Conservation (phyloP, 768 basidiomycete species). For the Kwoniella dejecticola region DNA sequence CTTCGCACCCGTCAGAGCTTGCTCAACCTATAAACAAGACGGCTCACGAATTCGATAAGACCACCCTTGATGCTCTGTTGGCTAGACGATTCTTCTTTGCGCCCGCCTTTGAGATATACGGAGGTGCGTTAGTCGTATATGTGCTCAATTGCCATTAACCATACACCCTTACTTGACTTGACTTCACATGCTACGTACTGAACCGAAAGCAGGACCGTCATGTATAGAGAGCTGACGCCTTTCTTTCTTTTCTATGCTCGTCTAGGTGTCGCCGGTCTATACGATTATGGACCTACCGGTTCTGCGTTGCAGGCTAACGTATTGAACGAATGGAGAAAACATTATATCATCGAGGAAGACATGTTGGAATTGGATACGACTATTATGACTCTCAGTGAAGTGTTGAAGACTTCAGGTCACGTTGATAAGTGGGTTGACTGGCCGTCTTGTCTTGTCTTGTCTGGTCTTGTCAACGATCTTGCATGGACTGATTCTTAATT, state of each 20-base stretch:
- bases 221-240: too few species aligned
- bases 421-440: constrained; percentile 76
- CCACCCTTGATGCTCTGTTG: constrained; percentile 77
- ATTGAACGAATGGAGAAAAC: constrained; percentile 91
- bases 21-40: constrained; percentile 68
- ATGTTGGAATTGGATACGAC: constrained; percentile 99
- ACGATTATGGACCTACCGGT: constrained; percentile 97
- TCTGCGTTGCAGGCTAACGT: constrained; percentile 96
- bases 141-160: too few species aligned
- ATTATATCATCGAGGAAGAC: constrained; percentile 96
- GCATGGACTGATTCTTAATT: too few species aligned
- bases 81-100: constrained; percentile 95
- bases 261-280: constrained; percentile 90
- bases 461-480: too few species aligned
- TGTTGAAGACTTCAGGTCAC: constrained; percentile 96
- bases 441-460: too few species aligned
- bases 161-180: too few species aligned
- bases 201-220: too few species aligned
- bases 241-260: background rate
- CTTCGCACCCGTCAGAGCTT: constrained; percentile 39
- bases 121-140: constrained; percentile 70
- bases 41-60: constrained; percentile 83
- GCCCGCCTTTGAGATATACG: constrained; percentile 98
- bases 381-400: constrained; percentile 90
- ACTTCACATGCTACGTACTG: too few species aligned